Conservation (phyloP, 2,329 filamentous ascomycete genomes). For the Byssothecium circinans region DNA sequence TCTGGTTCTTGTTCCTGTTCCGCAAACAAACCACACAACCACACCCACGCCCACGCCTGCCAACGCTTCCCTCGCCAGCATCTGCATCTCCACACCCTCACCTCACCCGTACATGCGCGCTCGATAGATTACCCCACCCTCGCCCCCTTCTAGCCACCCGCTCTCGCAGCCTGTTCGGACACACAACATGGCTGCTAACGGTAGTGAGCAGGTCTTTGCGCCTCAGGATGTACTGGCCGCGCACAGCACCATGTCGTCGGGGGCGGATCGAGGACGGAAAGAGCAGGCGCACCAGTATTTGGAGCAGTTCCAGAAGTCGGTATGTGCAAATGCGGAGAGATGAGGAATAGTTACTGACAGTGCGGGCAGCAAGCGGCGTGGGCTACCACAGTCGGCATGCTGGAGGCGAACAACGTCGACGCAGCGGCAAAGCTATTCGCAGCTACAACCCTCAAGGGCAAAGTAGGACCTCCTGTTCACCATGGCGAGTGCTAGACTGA, state of each 20-base stretch:
- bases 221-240: slow-evolving; percentile 75
- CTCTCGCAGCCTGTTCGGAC: slow-evolving; percentile 16
- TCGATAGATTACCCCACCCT: slow-evolving; percentile 28
- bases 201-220: slow-evolving; percentile 71
- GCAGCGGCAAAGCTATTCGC: slow-evolving; percentile 91
- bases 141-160: slow-evolving; percentile 28
- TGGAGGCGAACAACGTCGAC: slow-evolving; percentile 75
- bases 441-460: slow-evolving; percentile 95
- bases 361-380: slow-evolving; percentile 76
- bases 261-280: slow-evolving; percentile 79
- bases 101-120: slow-evolving; percentile 25
- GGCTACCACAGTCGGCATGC: slow-evolving; percentile 81
- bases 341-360: slow-evolving; percentile 27
- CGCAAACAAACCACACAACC: slow-evolving; percentile 21
- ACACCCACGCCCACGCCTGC: slow-evolving; percentile 8
- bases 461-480: slow-evolving; percentile 64
- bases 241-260: slow-evolving; percentile 86
- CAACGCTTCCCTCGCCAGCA: slow-evolving; percentile 4
- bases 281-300: slow-evolving; percentile 88
- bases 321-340: slow-evolving; percentile 52
- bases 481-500: slow-evolving; percentile 17
- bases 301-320: slow-evolving; percentile 97
- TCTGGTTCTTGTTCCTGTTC: too few species aligned
- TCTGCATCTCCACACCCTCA: background rate
- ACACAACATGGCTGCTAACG: slow-evolving; percentile 66